Evolutionary conservation across 768 basidiomycete species (phyloP).

Genomic region (Rhodotorula toruloides): DNA sequence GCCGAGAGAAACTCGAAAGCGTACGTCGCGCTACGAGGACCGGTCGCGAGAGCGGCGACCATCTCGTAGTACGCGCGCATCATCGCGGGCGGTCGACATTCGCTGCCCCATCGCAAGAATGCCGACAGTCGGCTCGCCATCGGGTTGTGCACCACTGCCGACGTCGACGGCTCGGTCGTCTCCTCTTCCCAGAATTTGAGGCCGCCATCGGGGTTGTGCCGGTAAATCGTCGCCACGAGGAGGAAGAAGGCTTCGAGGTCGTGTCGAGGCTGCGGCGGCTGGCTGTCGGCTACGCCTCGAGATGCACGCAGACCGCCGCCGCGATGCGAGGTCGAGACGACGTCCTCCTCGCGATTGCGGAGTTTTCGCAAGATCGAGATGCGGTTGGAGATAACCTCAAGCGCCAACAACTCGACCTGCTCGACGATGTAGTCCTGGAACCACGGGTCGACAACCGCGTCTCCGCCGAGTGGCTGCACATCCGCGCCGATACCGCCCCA

Average conservation of each 20-base stretch:
- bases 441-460: slow-evolving; percentile 44
- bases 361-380: slow-evolving; percentile 51
- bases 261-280: slow-evolving; percentile 58
- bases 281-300: slow-evolving; percentile 30
- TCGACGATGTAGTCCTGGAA: slow-evolving; percentile 59
- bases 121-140: slow-evolving; percentile 57
- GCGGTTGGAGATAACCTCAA: slow-evolving; percentile 51
- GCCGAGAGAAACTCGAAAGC: slow-evolving; percentile 76
- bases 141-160: slow-evolving; percentile 5
- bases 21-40: slow-evolving; percentile 75
- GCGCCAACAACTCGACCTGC: slow-evolving; percentile 65
- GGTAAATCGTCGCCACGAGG: slow-evolving; percentile 75
- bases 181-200: slow-evolving; percentile 73
- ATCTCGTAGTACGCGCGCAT: slow-evolving; percentile 79
- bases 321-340: slow-evolving; percentile 63
- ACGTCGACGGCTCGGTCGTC: slow-evolving; percentile 36
- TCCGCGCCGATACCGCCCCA: slow-evolving; percentile 22
- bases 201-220: slow-evolving; percentile 65
- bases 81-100: slow-evolving; percentile 66
- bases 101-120: slow-evolving; percentile 85
- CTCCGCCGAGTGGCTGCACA: slow-evolving; percentile 18
- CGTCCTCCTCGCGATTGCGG: slow-evolving; percentile 82
- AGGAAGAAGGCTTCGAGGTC: slow-evolving; percentile 79
- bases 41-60: slow-evolving; percentile 75
- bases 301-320: slow-evolving; percentile 45